Base-by-base conservation (phyloP, 106 monocot genomes). In the Acanthochlamys bracteata region DNA sequence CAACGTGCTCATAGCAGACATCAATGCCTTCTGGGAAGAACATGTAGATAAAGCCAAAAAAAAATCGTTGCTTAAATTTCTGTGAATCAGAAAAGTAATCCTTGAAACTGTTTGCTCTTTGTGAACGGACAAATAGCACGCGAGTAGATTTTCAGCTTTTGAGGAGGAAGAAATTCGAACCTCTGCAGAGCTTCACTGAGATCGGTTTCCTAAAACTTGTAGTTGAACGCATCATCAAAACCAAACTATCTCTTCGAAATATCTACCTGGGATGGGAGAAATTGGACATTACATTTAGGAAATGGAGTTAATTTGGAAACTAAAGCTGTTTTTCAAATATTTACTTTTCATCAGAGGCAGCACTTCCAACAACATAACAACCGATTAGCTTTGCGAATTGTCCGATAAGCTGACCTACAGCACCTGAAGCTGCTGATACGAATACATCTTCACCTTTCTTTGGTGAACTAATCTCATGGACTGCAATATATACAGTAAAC, bases 1-100 rank as follows among this genome's bases (percentile, higher is more conserved):
- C 83, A 0, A 83, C 83, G n/a, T 83, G 78, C 45, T 83, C 83
- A 16, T 78, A 83, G 64, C 78, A 83, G 9, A 83, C 71, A 63
- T 83, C 78, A 11, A 83, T 83, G 12, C 83, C 83, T 14, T 78
- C 53, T 0, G 83, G 74, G 39, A 83, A 83, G 39, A 53, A 75
- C 65, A 75, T 80, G 24, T 0, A 24, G 12, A 10, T n/a, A n/a
- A n/a, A n/a, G n/a, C n/a, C n/a, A n/a, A n/a, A n/a, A n/a, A n/a
- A n/a, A n/a, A n/a, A n/a, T n/a, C n/a, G n/a, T n/a, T n/a, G n/a
- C n/a, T n/a, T n/a, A 12, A 26, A 11, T 21, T 49, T 49, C n/a
- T n/a, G n/a, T n/a, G n/a, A n/a, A n/a, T n/a, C n/a, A n/a, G n/a
- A n/a, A n/a, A n/a, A n/a, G n/a, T n/a, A n/a, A n/a, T n/a, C n/a